Evolutionary conservation across 306 rosid species (phyloP).

Genomic region (Cucurbita pepo): DNA sequence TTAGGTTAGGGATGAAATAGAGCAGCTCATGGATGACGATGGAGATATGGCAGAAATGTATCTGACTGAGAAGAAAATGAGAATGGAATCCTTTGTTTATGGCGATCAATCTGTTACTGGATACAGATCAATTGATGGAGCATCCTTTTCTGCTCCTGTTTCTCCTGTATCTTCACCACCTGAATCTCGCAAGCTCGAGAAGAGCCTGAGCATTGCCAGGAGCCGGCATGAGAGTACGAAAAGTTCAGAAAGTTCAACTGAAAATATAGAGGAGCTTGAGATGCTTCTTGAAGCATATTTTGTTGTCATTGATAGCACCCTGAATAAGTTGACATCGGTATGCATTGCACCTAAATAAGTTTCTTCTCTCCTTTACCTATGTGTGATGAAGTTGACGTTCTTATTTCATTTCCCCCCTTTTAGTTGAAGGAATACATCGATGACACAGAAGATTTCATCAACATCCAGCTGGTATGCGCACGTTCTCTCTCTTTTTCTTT

Average conservation of each 20-base stretch:
- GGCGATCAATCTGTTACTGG: conserved; percentile 78
- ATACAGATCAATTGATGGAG: conserved; percentile 56
- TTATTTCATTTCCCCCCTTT: conserved; percentile 12
- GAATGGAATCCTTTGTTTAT: conserved; percentile 65
- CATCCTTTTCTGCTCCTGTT: conserved; percentile 89
- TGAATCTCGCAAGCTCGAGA: conserved; percentile 69
- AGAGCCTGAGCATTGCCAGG: conserved; percentile 80
- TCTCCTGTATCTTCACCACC: conserved; percentile 97
- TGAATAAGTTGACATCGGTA: conserved; percentile 92
- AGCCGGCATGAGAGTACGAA: conserved; percentile 87
- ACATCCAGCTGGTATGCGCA: conserved; percentile 74
- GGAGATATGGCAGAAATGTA: conserved; percentile 99
- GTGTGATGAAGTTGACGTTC: neutral
- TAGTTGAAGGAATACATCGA: conserved; percentile 98
- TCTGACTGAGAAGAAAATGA: conserved; percentile 84
- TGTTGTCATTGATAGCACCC: conserved; percentile 93
- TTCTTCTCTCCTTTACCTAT: neutral
- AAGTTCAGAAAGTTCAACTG: conserved; percentile 69
- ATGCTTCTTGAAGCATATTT: conserved; percentile 97
- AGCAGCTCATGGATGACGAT: conserved; percentile 99
- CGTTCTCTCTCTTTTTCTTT: neutral
- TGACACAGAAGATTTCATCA: conserved; percentile 96
- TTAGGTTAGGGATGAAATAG: conserved; percentile 98
- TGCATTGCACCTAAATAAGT: conserved; percentile 1
- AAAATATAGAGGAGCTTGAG: conserved; percentile 95